Evolutionary conservation across 345 rosid genomes (phyloP), one percentile per base, ranked within the genome.

Genomic region (Eutrema yunnanense): DNA sequence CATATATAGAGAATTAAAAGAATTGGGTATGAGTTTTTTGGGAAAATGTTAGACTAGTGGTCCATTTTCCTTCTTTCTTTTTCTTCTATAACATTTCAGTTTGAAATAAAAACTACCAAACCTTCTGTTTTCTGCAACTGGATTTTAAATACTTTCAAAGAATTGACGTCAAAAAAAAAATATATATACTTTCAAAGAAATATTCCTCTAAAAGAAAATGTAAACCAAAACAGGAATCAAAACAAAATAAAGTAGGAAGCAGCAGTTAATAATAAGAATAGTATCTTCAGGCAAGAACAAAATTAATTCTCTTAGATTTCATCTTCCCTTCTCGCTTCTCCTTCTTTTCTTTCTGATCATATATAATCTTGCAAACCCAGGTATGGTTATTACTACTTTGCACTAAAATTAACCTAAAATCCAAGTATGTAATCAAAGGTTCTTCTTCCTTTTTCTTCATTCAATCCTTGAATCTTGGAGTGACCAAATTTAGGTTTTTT

Each of bases 101-200:
- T 74, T 65, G 49, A 77, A 63, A 72, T 78, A 41, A 78, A 62
- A 67, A 48, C 29, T 57, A 80, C 81, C 81, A 71, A 69, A 58
- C 61, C 72, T 82, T 81, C 81, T 82, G 60, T 81, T 81, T 81
- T 74, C 82, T 82, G 84, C 84, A 80, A 84, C 75, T 52, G 72
- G 63, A 50, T 41, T 71, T 2, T 19, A 19, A 53, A 32, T 76
- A 63, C 71, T 64, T 64, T 8, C 52, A 62, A 69, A 64, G 60
- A 53, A 75, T 16, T 16, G 16, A 16, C 16, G 16, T 16, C 0
- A 16, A 16, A 16, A 16, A 16, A 16, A 16, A 16, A 16, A 16
- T 0, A 16, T 76, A n/a, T n/a, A 71, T 76, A 63, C 71, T 64
- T 64, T 8, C 52, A 62, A 69, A 64, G 60, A 53, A 75, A 55